Evolutionary conservation across 768 basidiomycete species (phyloP), one percentile per base, ranked within the genome.

Genomic region (Xerocomus potaroensis): DNA sequence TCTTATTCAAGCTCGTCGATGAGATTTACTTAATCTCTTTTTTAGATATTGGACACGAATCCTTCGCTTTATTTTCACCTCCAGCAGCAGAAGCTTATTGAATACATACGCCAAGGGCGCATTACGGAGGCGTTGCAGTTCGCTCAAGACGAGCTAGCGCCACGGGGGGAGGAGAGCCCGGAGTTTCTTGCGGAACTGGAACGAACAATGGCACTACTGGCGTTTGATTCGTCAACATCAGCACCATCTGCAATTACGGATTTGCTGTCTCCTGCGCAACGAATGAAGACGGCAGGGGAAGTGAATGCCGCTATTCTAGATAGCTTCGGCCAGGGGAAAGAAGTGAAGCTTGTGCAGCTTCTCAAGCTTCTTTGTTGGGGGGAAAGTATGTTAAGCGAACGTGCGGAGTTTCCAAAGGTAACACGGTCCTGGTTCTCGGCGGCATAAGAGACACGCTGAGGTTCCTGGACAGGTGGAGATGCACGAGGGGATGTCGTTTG

Each of bases 231-330:
- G 2, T 72, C 78, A 2, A 71, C 80, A 23, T 52, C 60, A 29
- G 58, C 62, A 35, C 67, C 69, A 12, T 88, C 91, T 19, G 56
- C 76, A 21, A 91, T 96, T 55, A 74, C 81, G 16, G 84, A 91
- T 45, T 72, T 98, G 44, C 68, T 98, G 61, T 84, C 86, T 23
- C 86, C 89, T 24, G 83, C 81, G 18, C 93, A 97, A 64, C 78
- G 95, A 41, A 78, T 91, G 79, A 88, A 87, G 70, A 95, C 94
- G n/a, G 94, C 94, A 1, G 84, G 87, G 18, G 91, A 95, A 69
- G 83, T 98, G 63, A 99, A 99, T 61, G 87, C 90, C 1, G 94
- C 95, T 26, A 95, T 99, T 45, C 70, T 99, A 61, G 90, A 93
- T 59, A 88, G 86, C 59, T 73, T 92, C 51, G 88, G 91, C 55